phyloP scores from a whole-genome alignment of 805 yeast genomes.

The Ascoidea asiatica region DNA sequence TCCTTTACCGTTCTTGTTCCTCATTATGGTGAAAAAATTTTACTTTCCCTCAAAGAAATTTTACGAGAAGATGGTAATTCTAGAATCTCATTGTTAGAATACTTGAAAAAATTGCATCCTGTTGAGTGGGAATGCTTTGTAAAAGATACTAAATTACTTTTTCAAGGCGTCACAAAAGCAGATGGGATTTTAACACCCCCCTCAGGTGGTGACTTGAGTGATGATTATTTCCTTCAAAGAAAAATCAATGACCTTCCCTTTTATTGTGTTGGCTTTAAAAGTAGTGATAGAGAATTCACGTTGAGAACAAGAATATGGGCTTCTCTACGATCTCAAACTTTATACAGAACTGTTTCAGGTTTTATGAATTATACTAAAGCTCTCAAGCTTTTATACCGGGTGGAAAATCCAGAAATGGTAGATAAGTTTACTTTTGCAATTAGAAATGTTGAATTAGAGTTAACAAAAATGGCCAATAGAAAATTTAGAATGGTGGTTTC shows the following conservation, averaged over 20 bases:
- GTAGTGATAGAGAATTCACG: conserved; percentile 95
- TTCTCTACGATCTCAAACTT: conserved; percentile 89
- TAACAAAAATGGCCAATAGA: conserved; percentile 38
- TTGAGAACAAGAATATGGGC: conserved; percentile 98
- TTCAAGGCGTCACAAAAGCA: conserved; percentile 29
- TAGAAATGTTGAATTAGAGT: conserved; percentile 6
- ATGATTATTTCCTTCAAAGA: neutral
- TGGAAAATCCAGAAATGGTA: conserved; percentile 89
- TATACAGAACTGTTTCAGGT: conserved; percentile 94
- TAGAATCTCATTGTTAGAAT: conserved; percentile 54
- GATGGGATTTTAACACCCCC: neutral
- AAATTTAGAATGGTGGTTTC: conserved; percentile 55
- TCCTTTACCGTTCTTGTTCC: conserved; percentile 76
- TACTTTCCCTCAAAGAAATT: conserved; percentile 65
- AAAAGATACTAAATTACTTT: conserved; percentile 44
- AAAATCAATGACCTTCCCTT: conserved; percentile 63
- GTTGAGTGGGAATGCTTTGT: conserved; percentile 67
- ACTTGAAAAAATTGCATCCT: conserved; percentile 50
- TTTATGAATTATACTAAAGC: conserved; percentile 98
- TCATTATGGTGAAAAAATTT: conserved; percentile 74
- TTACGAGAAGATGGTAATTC: conserved; percentile 53
- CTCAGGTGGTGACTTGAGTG: neutral
- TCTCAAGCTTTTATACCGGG: conserved; percentile 81
- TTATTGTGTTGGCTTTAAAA: conserved; percentile 93
- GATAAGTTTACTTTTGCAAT: conserved; percentile 61